Percentiles rank a stretch among this genome's conserved stretches.
phyloP scores from a whole-genome alignment of 768 basidiomycete species.

The Pleurotus giganteus region DNA sequence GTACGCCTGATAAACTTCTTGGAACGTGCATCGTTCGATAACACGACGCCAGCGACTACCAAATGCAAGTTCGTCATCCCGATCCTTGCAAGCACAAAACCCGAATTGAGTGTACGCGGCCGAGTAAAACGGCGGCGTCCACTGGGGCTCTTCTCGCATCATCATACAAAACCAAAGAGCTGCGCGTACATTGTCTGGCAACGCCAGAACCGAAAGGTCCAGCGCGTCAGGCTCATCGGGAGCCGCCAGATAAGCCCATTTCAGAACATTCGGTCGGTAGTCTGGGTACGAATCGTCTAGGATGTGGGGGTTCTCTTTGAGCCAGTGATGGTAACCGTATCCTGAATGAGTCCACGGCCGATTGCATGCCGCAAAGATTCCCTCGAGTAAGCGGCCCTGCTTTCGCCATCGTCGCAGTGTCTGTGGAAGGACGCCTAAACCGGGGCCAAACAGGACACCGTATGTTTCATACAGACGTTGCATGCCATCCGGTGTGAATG shows the following conservation, averaged over 20 bases:
- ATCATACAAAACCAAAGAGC: background rate
- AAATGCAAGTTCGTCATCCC: background rate
- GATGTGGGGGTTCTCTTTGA: background rate
- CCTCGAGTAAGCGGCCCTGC: background rate
- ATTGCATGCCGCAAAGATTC: background rate
- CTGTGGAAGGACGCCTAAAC: background rate
- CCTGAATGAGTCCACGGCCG: background rate
- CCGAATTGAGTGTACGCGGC: background rate
- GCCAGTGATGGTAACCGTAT: background rate
- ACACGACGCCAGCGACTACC: background rate
- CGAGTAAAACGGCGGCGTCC: background rate
- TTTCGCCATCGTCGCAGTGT: background rate
- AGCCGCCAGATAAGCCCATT: no score
- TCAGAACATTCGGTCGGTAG: background rate
- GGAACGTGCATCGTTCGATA: background rate
- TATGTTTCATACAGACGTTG: background rate
- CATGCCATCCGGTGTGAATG: background rate
- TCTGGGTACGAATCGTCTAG: background rate
- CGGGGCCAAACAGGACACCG: background rate
- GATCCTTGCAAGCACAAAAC: background rate
- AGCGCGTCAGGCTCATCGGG: no score
- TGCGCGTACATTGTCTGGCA: background rate
- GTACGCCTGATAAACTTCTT: background rate
- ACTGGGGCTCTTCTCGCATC: background rate
- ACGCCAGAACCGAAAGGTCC: background rate